Conservation (phyloP, 352 stramenopile species). For the Pythium myriotylum region DNA sequence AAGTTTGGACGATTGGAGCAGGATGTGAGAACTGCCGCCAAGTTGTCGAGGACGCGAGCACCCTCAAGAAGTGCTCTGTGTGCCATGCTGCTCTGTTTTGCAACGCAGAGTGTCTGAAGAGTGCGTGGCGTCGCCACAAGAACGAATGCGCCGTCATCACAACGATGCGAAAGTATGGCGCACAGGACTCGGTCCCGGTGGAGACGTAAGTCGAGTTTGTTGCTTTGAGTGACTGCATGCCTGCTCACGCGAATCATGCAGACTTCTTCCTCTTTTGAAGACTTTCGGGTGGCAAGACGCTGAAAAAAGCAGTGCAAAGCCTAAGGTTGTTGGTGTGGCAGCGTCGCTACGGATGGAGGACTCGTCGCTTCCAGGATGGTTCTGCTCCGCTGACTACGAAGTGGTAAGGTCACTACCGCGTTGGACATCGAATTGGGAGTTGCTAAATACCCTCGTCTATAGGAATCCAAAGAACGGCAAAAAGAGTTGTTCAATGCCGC, state of each 20-base stretch:
- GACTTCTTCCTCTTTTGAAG: constrained; percentile 41
- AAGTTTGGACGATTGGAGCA: constrained; percentile 69
- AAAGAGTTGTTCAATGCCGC: constrained; percentile 51
- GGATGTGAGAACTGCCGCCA: constrained; percentile 63
- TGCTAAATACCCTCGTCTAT: neutral
- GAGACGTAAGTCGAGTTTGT: neutral
- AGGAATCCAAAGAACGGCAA: constrained; percentile 50
- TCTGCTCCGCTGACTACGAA: constrained; percentile 61
- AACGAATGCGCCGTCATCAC: constrained; percentile 60
- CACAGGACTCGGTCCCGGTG: neutral
- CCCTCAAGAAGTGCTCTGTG: constrained; percentile 63
- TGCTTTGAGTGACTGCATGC: neutral
- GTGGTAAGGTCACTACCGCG: constrained; percentile 29
- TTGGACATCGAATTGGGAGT: too few species aligned
- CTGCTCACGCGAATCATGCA: constrained; percentile 19
- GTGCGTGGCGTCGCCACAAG: constrained; percentile 63
- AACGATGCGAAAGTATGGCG: constrained; percentile 42
- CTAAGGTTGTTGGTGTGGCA: constrained; percentile 50
- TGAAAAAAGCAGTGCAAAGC: constrained; percentile 38
- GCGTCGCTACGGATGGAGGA: constrained; percentile 55
- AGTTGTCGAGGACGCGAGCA: constrained; percentile 42
- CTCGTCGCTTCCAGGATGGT: constrained; percentile 58
- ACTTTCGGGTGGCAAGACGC: constrained; percentile 39
- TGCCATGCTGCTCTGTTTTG: constrained; percentile 73
- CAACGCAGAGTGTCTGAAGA: constrained; percentile 58